Conservation (phyloP, 78 protist species). For the Cavenderia fasciculata region DNA sequence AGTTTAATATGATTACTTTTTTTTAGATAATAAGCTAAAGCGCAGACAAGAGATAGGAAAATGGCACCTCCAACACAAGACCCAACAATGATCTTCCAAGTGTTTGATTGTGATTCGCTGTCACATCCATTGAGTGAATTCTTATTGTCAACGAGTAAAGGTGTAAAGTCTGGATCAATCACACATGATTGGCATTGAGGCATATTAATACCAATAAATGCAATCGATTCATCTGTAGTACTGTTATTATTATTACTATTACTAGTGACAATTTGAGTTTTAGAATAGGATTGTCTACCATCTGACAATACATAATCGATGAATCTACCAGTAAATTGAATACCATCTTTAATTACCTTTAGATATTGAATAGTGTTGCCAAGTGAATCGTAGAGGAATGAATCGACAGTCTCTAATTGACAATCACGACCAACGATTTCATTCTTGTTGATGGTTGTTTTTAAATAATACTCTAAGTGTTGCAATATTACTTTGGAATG, state of each 20-base stretch:
- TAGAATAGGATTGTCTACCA: background rate
- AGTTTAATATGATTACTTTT: no score
- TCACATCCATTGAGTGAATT: background rate
- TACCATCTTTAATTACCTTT: background rate
- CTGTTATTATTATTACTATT: no score
- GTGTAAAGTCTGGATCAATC: constrained; percentile 1
- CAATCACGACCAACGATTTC: no score
- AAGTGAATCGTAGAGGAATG: no score
- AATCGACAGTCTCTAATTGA: no score
- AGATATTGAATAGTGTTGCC: no score
- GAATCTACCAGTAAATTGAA: background rate
- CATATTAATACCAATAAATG: background rate
- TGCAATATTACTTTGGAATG: background rate
- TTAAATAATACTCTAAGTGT: constrained; percentile 31
- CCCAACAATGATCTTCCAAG: background rate
- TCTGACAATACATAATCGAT: constrained; percentile 6
- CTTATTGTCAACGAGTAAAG: background rate
- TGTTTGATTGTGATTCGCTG: background rate
- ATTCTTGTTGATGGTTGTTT: background rate
- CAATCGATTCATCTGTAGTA: background rate
- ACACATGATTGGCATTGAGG: background rate
- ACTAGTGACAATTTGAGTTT: background rate
- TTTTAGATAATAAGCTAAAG: no score
- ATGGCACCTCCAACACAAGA: background rate
- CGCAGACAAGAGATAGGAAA: background rate